These are phyloP conservation scores for Trichophyton rubrum DNA, from an alignment of 2,329 filamentous ascomycete genomes.

Conservation along the genomic window DNA sequence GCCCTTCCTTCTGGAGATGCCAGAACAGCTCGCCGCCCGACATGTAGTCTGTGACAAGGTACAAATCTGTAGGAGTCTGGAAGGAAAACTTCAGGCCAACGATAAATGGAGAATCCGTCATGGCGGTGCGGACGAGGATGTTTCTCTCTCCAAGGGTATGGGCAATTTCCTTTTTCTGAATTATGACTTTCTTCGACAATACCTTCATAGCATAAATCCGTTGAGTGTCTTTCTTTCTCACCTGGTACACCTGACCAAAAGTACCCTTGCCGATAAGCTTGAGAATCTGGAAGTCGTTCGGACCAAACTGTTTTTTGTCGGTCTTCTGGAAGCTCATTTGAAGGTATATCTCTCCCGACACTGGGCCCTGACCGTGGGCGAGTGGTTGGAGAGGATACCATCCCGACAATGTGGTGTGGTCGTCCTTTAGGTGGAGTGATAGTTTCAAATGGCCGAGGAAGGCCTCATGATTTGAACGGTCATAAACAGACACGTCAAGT, in stretches of 20 bases:
- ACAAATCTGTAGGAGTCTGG: slow-evolving; percentile 90
- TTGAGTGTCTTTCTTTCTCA: slow-evolving; percentile 89
- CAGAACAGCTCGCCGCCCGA: slow-evolving; percentile 96
- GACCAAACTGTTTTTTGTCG: slow-evolving; percentile 83
- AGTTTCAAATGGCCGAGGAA: slow-evolving; percentile 87
- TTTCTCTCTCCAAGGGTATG: slow-evolving; percentile 96
- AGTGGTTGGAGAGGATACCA: slow-evolving; percentile 78
- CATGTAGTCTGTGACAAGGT: slow-evolving; percentile 99
- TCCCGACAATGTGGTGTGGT: slow-evolving; percentile 59
- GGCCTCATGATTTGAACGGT: slow-evolving; percentile 69
- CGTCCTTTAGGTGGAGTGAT: slow-evolving; percentile 54
- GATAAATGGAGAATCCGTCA: slow-evolving; percentile 91
- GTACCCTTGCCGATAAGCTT: slow-evolving; percentile 97
- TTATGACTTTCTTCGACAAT: slow-evolving; percentile 97
- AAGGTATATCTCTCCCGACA: slow-evolving; percentile 76
- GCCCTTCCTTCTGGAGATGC: slow-evolving; percentile 94
- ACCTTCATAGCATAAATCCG: slow-evolving; percentile 99
- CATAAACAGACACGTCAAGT: slow-evolving; percentile 88
- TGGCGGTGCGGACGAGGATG: slow-evolving; percentile 91
- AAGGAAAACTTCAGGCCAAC: slow-evolving; percentile 98
- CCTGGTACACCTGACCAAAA: slow-evolving; percentile 96
- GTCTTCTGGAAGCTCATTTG: slow-evolving; percentile 74
- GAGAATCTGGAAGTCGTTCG: slow-evolving; percentile 88
- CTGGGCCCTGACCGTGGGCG: slow-evolving; percentile 63
- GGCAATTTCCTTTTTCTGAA: slow-evolving; percentile 98